These are phyloP conservation scores for Ceratobasidium theobromae DNA, from an alignment of 1,284 basidiomycete genomes.

Conservation along the genomic window DNA sequence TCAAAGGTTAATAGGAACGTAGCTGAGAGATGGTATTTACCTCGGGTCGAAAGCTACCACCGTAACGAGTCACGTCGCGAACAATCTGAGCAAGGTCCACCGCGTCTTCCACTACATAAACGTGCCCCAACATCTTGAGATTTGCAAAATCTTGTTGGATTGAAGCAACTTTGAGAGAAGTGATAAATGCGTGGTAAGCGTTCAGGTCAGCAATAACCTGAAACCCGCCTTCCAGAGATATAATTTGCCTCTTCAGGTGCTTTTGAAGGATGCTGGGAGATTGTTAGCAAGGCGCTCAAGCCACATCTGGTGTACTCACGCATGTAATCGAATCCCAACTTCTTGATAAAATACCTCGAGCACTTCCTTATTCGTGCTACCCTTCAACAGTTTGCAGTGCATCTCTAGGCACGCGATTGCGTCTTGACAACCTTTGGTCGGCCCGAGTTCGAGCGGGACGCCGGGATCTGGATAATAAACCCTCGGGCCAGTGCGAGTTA, in stretches of 20 bases:
- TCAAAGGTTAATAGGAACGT: constrained; percentile 7
- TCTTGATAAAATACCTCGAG: constrained; percentile 98
- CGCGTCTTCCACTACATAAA: constrained; percentile 89
- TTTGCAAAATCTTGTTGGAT: constrained; percentile 88
- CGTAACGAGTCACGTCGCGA: constrained; percentile 89
- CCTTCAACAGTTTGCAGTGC: constrained; percentile 88
- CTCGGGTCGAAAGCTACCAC: constrained; percentile 90
- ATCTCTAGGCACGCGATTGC: constrained; percentile 83
- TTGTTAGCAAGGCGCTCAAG: background rate
- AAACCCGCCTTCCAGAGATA: constrained; percentile 90
- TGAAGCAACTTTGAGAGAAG: constrained; percentile 71
- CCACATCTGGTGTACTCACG: constrained; percentile 52
- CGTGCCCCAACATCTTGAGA: constrained; percentile 94
- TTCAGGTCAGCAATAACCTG: constrained; percentile 96
- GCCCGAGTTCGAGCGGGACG: constrained; percentile 70
- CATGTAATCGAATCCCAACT: constrained; percentile 88
- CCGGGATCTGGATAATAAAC: constrained; percentile 91
- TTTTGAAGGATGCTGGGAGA: constrained; percentile 84
- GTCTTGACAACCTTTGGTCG: constrained; percentile 83
- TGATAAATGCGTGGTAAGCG: constrained; percentile 85
- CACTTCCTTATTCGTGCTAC: constrained; percentile 93
- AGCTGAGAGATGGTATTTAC: constrained; percentile 46
- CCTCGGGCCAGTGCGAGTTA: constrained; percentile 76
- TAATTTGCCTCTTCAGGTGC: constrained; percentile 95
- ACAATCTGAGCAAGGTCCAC: constrained; percentile 95